Conservation (phyloP, 176 grass and related monocot species). For the Bromus sterilis region DNA sequence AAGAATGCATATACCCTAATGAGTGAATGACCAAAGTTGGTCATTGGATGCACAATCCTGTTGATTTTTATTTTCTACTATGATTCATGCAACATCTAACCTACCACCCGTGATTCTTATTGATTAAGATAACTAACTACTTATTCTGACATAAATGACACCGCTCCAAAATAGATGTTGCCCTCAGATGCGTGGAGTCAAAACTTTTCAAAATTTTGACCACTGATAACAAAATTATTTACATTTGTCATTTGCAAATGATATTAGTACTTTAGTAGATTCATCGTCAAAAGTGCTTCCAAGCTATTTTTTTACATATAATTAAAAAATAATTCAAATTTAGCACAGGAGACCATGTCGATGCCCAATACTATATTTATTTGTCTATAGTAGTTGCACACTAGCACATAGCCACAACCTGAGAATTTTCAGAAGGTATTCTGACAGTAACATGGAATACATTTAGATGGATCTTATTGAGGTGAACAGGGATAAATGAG, state of each 20-base stretch:
- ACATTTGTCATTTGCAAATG: not conserved
- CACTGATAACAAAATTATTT: not conserved
- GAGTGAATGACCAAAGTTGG: not conserved
- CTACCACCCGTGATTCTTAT: not conserved
- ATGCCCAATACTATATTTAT: not conserved
- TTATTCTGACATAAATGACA: not conserved
- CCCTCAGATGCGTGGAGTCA: not conserved
- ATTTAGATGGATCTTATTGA: not conserved
- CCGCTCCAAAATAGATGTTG: not conserved
- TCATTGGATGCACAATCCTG: not conserved
- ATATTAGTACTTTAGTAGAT: not conserved
- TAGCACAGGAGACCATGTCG: not conserved
- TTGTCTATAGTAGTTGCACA: not conserved
- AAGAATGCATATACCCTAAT: not conserved
- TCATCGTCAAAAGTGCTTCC: not conserved
- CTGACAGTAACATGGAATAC: not conserved
- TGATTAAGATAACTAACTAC: not conserved
- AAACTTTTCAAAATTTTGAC: not conserved
- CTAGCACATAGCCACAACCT: not conserved
- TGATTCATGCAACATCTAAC: not conserved
- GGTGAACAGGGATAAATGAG: not conserved
- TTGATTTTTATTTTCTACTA: slow-evolving; percentile 2
- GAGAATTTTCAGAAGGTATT: not conserved
- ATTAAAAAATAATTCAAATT: not conserved
- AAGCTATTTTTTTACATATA: not conserved